Base-by-base conservation (phyloP, 2,329 filamentous ascomycete species). In the Beauveria sp. region DNA sequence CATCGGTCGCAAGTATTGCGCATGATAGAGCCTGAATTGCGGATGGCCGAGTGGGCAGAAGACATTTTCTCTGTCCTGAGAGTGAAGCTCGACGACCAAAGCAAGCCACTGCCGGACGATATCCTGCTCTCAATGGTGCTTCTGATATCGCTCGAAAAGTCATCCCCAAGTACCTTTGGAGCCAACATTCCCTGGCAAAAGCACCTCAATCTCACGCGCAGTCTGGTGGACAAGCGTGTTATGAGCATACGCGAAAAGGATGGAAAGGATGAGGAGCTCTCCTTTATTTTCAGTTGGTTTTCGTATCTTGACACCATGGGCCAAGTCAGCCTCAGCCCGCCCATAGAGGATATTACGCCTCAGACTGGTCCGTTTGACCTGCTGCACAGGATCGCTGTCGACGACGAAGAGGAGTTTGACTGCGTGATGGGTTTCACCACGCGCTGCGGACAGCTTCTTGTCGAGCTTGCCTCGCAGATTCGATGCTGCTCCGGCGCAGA, bases 61-160 rank as follows among this genome's bases (percentile, higher is more conserved):
- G 85, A 91, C 66, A 89, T 90, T n/a, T 88, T 90, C 64, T 89
- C 89, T 0, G 84, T 85, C 18, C 79, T 96, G 22, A 84, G 89
- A 30, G 75, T 83, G 63, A 86, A 89, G 1, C 78, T 95, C 24
- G 79, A 82, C 62, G 81, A 86, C 59, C 79, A 82, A 0, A 78
- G 79, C 45, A 79, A 83, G 64, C 83, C 85, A 46, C 85, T 91
- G 12, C 87, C 88, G 1, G 86, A 91, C 66, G 84, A 85, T 18
- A 90, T 88, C 60, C 79, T 96, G 3, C 90, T 90, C 0, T 91
- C 90, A 0, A 88, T 90, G 8, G 92, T 96, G 64, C 92, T 95
- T 88, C 81, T 96, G 51, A 85, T 90, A 0, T 93, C 90, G 1
- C 78, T 95, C 22, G 90, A 95, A 69, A 93, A 95, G 61, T 87